Percentiles rank a stretch among this genome's conserved stretches.
Evolutionary conservation across 2,329 filamentous ascomycete genomes (phyloP).

Genomic region (Xylariaceae sp.): DNA sequence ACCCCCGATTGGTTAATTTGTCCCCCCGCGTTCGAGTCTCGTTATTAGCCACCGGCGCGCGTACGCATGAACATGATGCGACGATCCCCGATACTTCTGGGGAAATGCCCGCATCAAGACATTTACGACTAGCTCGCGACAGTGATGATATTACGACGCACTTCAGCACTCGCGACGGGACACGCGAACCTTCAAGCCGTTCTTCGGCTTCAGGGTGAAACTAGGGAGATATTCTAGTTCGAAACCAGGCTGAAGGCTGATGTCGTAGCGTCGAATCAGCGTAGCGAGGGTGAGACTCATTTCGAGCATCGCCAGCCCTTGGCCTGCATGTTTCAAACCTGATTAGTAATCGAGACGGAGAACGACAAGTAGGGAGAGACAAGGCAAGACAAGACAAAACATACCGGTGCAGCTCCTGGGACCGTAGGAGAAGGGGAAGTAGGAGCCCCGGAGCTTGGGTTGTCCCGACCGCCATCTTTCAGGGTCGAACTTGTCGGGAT

Average conservation of each 20-base stretch:
- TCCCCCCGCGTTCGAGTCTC: too few relatives aligned
- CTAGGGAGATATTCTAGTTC: conserved; percentile 16
- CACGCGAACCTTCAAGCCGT: conserved; percentile 13
- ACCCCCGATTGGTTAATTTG: too few relatives aligned
- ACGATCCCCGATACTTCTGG: too few relatives aligned
- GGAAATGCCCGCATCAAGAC: neutral
- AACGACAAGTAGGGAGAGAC: neutral
- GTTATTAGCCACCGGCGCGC: too few relatives aligned
- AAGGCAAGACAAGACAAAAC: neutral
- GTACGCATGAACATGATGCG: too few relatives aligned
- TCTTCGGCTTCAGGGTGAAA: conserved; percentile 15
- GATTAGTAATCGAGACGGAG: neutral
- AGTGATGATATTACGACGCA: neutral
- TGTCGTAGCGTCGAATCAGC: conserved; percentile 12
- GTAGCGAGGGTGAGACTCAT: conserved; percentile 17
- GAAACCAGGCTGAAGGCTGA: conserved; percentile 13
- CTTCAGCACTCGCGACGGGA: conserved; percentile 5
- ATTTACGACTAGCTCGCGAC: neutral
- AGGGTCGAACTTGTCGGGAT: conserved; percentile 18
- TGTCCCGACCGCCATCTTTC: conserved; percentile 17
- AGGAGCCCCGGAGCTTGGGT: conserved; percentile 14
- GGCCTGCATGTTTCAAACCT: conserved; percentile 4
- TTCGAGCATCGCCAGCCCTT: conserved; percentile 17
- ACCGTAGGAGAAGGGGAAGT: conserved; percentile 18
- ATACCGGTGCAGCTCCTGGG: conserved; percentile 16